Evolutionary conservation across 2,329 filamentous ascomycete genomes (phyloP).

Genomic region (Trichoderma gracile): DNA sequence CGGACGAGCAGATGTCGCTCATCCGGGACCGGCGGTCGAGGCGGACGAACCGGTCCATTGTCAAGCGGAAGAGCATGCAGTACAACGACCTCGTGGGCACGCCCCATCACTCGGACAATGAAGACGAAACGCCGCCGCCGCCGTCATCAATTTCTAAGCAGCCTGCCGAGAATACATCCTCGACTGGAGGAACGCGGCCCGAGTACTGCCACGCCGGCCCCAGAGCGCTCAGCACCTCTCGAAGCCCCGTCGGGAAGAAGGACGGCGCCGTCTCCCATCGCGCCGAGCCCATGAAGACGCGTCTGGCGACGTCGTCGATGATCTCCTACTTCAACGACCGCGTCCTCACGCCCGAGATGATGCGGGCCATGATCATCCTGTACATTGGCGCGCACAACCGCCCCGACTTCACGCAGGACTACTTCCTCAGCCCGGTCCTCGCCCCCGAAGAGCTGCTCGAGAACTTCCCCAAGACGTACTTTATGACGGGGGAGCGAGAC

Average conservation of each 20-base stretch:
- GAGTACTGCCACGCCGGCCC: constrained; percentile 54
- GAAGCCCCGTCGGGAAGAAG: constrained; percentile 28
- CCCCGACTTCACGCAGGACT: constrained; percentile 90
- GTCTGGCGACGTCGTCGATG: constrained; percentile 94
- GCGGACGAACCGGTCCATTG: constrained; percentile 74
- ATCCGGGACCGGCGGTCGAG: constrained; percentile 81
- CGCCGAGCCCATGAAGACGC: constrained; percentile 67
- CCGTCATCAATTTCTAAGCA: constrained; percentile 30
- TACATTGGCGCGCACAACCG: constrained; percentile 94
- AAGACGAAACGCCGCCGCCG: constrained; percentile 51
- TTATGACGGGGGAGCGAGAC: constrained; percentile 92
- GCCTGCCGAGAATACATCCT: constrained; percentile 39
- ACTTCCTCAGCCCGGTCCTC: constrained; percentile 83
- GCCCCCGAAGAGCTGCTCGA: constrained; percentile 82
- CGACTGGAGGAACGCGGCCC: constrained; percentile 38
- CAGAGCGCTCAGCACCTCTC: constrained; percentile 32
- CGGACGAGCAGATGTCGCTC: constrained; percentile 92
- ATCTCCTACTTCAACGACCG: constrained; percentile 98
- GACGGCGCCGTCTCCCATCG: constrained; percentile 49
- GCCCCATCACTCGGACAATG: constrained; percentile 77
- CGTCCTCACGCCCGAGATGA: constrained; percentile 94
- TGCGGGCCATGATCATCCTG: constrained; percentile 97
- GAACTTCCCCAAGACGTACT: constrained; percentile 90
- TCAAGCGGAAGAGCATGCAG: constrained; percentile 83
- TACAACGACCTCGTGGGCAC: constrained; percentile 84